Conservation (phyloP, 2,329 filamentous ascomycete species). For the Trichocomaceae sp. region DNA sequence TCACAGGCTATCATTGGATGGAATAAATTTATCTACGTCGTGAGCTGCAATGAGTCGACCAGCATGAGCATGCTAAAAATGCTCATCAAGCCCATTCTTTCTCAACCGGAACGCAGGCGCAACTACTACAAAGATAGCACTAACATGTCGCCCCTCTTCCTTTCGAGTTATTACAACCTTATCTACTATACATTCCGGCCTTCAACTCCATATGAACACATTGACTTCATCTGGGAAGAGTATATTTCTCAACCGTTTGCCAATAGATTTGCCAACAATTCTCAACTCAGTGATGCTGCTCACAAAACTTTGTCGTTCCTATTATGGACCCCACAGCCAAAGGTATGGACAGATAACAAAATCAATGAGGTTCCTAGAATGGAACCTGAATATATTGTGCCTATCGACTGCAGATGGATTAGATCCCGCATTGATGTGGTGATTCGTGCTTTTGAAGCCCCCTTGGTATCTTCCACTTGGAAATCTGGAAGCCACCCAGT, state of each 20-base stretch:
- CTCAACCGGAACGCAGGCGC: constrained; percentile 61
- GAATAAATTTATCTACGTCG: constrained; percentile 73
- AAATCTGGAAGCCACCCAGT: constrained; percentile 35
- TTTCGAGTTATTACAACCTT: constrained; percentile 71
- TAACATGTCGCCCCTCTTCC: constrained; percentile 51
- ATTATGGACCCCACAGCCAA: constrained; percentile 43
- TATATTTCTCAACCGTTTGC: constrained; percentile 61
- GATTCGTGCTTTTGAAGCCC: constrained; percentile 53
- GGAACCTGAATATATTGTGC: constrained; percentile 68
- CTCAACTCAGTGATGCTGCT: constrained; percentile 53
- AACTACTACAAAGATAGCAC: constrained; percentile 45
- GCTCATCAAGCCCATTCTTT: constrained; percentile 61
- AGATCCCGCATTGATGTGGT: constrained; percentile 63
- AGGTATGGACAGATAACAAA: constrained; percentile 68
- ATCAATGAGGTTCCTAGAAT: constrained; percentile 56
- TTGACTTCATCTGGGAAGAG: constrained; percentile 72
- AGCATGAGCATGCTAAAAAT: constrained; percentile 52
- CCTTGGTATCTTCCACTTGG: constrained; percentile 48
- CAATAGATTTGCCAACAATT: constrained; percentile 46
- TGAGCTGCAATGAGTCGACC: constrained; percentile 57
- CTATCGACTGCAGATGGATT: constrained; percentile 81
- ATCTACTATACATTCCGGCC: constrained; percentile 79
- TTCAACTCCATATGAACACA: constrained; percentile 54
- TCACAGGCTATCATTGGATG: constrained; percentile 76
- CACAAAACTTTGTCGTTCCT: constrained; percentile 68